Evolutionary conservation across 129 eudicot genomes (phyloP).

Genomic region (Solidago caesia): DNA sequence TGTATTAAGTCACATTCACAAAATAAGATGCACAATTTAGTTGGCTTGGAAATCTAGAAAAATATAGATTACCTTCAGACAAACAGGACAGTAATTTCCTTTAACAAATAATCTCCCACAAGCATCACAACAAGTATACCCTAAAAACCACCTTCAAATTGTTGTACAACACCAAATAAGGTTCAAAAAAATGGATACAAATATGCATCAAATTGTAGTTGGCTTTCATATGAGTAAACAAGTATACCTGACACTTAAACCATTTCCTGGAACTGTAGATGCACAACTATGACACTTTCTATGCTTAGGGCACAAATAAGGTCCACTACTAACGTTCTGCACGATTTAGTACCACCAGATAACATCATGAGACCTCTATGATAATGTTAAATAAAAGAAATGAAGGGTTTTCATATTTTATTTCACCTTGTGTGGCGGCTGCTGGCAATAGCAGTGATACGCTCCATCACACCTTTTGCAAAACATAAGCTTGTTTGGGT

Average conservation of each 20-base stretch:
- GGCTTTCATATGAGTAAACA: slow-evolving; percentile 7
- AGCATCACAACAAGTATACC: slow-evolving; percentile 97
- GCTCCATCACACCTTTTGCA: slow-evolving; percentile 99
- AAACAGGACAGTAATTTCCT: slow-evolving; percentile 92
- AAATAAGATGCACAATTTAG: no score
- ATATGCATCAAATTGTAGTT: not conserved
- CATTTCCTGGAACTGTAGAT: slow-evolving; percentile 95
- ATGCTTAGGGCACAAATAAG: slow-evolving; percentile 97
- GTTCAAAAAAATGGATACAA: not conserved
- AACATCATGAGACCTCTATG: slow-evolving; percentile 2
- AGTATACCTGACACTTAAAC: slow-evolving; percentile 78
- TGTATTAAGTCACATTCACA: no score
- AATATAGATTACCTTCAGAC: slow-evolving; percentile 59
- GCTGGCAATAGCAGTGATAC: slow-evolving; percentile 95
- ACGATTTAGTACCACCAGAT: slow-evolving; percentile 4
- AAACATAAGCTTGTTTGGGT: slow-evolving; percentile 84
- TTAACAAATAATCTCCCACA: slow-evolving; percentile 95
- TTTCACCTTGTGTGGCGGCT: slow-evolving; percentile 93
- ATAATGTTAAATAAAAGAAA: not conserved
- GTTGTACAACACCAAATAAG: not conserved
- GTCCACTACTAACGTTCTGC: slow-evolving; percentile 89
- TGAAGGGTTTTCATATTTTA: not conserved
- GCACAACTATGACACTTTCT: slow-evolving; percentile 93
- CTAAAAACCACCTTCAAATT: slow-evolving; percentile 86
- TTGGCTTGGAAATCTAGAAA: not conserved